A percentile compares a stretch with the other conserved stretches of the same genome.
Evolutionary conservation across 2,329 filamentous ascomycete species (phyloP).

Genomic region (Ophiostoma piceae): DNA sequence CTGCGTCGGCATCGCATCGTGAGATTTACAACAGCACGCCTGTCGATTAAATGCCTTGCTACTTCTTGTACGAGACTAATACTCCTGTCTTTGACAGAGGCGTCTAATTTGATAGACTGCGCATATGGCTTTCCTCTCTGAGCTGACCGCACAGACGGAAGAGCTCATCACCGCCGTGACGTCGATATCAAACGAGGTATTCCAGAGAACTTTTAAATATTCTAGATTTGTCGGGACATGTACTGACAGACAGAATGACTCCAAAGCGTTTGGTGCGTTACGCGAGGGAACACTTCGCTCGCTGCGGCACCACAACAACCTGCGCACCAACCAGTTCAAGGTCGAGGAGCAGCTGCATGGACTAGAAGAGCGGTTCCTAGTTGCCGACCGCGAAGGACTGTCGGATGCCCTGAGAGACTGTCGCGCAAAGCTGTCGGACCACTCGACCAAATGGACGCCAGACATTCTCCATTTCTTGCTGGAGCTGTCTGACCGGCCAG

Average conservation of each 20-base stretch:
- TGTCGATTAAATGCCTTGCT: neutral
- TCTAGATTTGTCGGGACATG: neutral
- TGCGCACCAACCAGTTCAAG: slow-evolving; percentile 71
- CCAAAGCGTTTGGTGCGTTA: slow-evolving; percentile 39
- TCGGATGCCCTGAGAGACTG: slow-evolving; percentile 60
- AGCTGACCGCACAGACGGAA: slow-evolving; percentile 59
- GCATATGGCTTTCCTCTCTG: slow-evolving; percentile 67
- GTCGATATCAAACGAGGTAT: slow-evolving; percentile 39
- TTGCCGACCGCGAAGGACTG: slow-evolving; percentile 72
- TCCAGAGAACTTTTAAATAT: neutral
- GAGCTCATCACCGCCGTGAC: slow-evolving; percentile 64
- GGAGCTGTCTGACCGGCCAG: slow-evolving; percentile 74
- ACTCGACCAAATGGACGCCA: slow-evolving; percentile 60
- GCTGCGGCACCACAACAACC: slow-evolving; percentile 52
- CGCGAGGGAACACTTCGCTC: slow-evolving; percentile 48
- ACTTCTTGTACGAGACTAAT: neutral
- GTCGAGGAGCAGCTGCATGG: slow-evolving; percentile 61
- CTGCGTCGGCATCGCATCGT: slow-evolving; percentile 9
- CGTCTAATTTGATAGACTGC: neutral
- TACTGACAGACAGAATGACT: slow-evolving; percentile 30
- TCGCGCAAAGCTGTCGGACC: slow-evolving; percentile 30
- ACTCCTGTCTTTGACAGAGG: neutral
- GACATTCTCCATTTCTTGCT: slow-evolving; percentile 76
- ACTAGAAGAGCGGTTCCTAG: slow-evolving; percentile 78
- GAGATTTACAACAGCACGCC: neutral